A percentile compares a stretch with the other conserved stretches of the same genome.
Evolutionary conservation across 495 filamentous ascomycete genomes (phyloP).

Genomic region (Aspergillus steynii): DNA sequence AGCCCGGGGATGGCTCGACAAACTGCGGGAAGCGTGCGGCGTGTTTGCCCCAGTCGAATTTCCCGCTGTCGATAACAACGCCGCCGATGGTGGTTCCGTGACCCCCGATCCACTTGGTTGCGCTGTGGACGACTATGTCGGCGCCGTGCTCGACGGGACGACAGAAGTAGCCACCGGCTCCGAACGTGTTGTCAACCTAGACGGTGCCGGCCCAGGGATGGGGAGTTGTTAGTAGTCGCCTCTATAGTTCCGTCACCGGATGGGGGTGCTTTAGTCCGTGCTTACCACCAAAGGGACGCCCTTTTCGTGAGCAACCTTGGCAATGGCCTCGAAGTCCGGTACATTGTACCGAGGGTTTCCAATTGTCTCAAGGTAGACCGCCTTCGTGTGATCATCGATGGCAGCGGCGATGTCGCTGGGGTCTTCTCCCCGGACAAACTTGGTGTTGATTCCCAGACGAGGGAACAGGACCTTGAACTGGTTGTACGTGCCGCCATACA

Average conservation of each 20-base stretch:
- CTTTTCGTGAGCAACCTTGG: constrained; percentile 73
- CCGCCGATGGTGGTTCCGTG: constrained; percentile 96
- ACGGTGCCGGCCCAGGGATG: background rate
- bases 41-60: constrained; percentile 95
- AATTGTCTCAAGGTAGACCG: constrained; percentile 93
- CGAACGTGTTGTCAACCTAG: constrained; percentile 94
- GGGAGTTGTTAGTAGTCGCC: background rate
- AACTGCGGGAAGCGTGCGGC: constrained; percentile 90
- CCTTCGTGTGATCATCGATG: constrained; percentile 96
- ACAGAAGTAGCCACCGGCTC: constrained; percentile 89
- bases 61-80: constrained; percentile 86
- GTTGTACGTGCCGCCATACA: constrained; percentile 98
- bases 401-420: constrained; percentile 76
- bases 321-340: constrained; percentile 83
- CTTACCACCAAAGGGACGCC: constrained; percentile 83
- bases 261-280: constrained; percentile 20
- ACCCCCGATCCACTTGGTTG: constrained; percentile 98
- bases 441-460: constrained; percentile 83
- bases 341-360: constrained; percentile 97
- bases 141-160: constrained; percentile 90
- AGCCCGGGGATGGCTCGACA: constrained; percentile 86
- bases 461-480: constrained; percentile 93
- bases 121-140: constrained; percentile 93
- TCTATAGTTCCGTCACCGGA: background rate
- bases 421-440: constrained; percentile 86